Evolutionary conservation across 805 yeast genomes (phyloP).

Genomic region (Lipomyces lipofer): DNA sequence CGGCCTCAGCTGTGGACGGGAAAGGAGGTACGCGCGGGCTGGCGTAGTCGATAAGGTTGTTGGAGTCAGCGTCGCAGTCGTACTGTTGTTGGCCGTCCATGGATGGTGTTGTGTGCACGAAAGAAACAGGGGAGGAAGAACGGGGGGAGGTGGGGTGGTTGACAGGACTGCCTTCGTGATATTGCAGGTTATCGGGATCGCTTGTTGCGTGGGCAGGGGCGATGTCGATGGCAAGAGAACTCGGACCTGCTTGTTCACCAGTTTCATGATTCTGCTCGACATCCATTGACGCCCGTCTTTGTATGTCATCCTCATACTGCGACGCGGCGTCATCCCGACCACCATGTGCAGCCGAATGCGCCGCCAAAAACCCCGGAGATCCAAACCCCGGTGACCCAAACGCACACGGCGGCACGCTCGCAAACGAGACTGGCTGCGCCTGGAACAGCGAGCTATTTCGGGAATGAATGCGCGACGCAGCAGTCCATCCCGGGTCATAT

Average conservation of each 20-base stretch:
- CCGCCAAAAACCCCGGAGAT: slow-evolving; percentile 23
- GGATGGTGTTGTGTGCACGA: slow-evolving; percentile 10
- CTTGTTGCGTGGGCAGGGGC: neutral
- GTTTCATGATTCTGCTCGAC: slow-evolving; percentile 2
- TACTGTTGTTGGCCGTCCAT: slow-evolving; percentile 9
- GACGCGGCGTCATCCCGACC: slow-evolving; percentile 10
- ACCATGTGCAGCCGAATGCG: slow-evolving; percentile 1
- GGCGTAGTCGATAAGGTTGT: slow-evolving; percentile 29
- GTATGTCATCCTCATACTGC: neutral
- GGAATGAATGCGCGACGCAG: slow-evolving; percentile 30
- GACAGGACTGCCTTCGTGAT: neutral
- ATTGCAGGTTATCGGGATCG: neutral
- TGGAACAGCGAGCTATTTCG: slow-evolving; percentile 23
- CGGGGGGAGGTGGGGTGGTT: too few species aligned
- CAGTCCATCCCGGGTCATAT: slow-evolving; percentile 31
- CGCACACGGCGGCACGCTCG: neutral
- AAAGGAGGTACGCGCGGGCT: slow-evolving; percentile 31
- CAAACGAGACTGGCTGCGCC: neutral
- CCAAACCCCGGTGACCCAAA: slow-evolving; percentile 22
- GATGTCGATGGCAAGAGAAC: too few species aligned
- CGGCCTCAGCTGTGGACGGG: slow-evolving; percentile 31
- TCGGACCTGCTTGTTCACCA: too few species aligned
- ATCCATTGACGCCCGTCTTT: neutral
- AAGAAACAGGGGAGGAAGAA: slow-evolving; percentile 7
- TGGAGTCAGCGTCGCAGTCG: slow-evolving; percentile 15